A percentile compares a stretch with the other conserved stretches of the same genome.
These are phyloP conservation scores for Fusarium chlamydosporum DNA, from an alignment of 2,329 filamentous ascomycete genomes.

Conservation along the genomic window DNA sequence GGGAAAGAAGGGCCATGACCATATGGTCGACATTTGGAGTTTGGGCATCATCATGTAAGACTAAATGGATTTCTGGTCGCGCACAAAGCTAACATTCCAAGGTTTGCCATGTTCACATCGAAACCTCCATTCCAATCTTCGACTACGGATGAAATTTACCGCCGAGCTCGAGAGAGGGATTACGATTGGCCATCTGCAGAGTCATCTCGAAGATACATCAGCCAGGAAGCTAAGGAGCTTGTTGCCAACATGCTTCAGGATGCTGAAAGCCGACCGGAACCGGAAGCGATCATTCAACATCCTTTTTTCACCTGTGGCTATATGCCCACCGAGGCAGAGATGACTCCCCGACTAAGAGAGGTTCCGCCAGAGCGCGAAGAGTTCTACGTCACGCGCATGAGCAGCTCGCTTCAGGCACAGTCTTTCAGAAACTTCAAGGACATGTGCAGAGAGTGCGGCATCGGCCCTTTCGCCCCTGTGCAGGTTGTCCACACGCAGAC, in stretches of 20 bases:
- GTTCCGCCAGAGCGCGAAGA: constrained; percentile 69
- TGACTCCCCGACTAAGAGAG: constrained; percentile 70
- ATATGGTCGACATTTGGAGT: constrained; percentile 99
- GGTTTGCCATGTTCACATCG: constrained; percentile 96
- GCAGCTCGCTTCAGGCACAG: constrained; percentile 60
- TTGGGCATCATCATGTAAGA: constrained; percentile 94
- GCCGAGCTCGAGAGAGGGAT: constrained; percentile 76
- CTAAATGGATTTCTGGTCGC: not conserved
- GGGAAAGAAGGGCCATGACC: constrained; percentile 93
- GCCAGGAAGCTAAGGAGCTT: constrained; percentile 80
- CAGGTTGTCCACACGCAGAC: constrained; percentile 68
- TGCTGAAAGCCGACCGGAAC: constrained; percentile 79
- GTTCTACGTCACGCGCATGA: constrained; percentile 68
- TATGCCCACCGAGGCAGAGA: constrained; percentile 74
- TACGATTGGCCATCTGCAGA: constrained; percentile 83
- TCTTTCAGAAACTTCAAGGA: constrained; percentile 68
- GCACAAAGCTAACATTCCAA: constrained; percentile 53
- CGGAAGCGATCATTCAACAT: constrained; percentile 84
- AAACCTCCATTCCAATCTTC: constrained; percentile 96
- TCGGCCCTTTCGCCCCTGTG: constrained; percentile 67
- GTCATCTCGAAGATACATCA: constrained; percentile 77
- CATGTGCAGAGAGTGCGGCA: constrained; percentile 70
- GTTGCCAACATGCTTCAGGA: constrained; percentile 83
- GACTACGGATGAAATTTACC: constrained; percentile 88
- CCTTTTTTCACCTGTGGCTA: constrained; percentile 83